phyloP scores from a whole-genome alignment of 2,329 filamentous ascomycete species.

The Hyphodiscus sp. region DNA sequence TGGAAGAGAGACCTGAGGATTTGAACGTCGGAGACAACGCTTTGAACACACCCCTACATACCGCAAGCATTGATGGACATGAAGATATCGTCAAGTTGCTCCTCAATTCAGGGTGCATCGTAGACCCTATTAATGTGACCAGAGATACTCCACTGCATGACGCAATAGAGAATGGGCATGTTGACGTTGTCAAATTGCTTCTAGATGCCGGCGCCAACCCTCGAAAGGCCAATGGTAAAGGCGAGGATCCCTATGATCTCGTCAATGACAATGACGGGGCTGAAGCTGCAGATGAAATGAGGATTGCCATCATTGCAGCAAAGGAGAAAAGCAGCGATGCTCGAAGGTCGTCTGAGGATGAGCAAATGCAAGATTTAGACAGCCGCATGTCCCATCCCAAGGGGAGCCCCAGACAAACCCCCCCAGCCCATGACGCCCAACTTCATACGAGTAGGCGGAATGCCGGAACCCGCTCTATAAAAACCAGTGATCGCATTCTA shows the following conservation, averaged over 20 bases:
- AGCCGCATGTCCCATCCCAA: slow-evolving; percentile 43
- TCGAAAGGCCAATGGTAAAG: slow-evolving; percentile 82
- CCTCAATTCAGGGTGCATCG: slow-evolving; percentile 75
- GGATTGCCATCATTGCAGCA: slow-evolving; percentile 58
- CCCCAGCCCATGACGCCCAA: slow-evolving; percentile 30
- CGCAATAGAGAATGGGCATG: slow-evolving; percentile 90
- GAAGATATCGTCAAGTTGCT: slow-evolving; percentile 82
- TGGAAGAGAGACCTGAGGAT: slow-evolving; percentile 73
- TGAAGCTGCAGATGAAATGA: slow-evolving; percentile 52
- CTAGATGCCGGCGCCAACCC: slow-evolving; percentile 87
- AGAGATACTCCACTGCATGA: slow-evolving; percentile 93
- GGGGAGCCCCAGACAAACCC: slow-evolving; percentile 53
- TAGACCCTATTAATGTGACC: slow-evolving; percentile 72
- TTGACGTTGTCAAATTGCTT: slow-evolving; percentile 79
- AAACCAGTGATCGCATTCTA: slow-evolving; percentile 57
- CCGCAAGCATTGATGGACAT: slow-evolving; percentile 81
- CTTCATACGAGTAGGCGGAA: slow-evolving; percentile 38
- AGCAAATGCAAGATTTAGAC: slow-evolving; percentile 36
- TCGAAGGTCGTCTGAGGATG: slow-evolving; percentile 52
- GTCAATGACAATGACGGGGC: slow-evolving; percentile 70
- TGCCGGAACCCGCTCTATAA: slow-evolving; percentile 49
- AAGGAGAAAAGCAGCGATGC: slow-evolving; percentile 45
- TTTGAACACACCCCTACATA: slow-evolving; percentile 92
- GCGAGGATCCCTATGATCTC: slow-evolving; percentile 84
- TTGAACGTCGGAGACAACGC: slow-evolving; percentile 88